Conservation (phyloP, 257 asterid genomes). For the Plectranthus barbatus region DNA sequence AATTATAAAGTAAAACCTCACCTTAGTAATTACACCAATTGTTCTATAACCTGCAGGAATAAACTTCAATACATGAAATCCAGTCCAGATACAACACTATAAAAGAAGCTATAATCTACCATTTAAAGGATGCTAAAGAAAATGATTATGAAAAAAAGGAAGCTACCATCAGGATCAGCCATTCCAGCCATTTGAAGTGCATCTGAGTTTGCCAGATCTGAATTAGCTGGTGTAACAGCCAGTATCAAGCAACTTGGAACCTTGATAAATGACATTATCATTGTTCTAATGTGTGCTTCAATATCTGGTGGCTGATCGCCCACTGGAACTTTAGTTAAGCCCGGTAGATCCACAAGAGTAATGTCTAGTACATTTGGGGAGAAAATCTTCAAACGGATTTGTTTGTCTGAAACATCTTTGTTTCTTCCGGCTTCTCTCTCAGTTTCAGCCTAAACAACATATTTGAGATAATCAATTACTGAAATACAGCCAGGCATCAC, state of each 20-base stretch:
- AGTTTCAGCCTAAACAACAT: constrained; percentile 64
- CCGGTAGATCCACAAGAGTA: constrained; percentile 95
- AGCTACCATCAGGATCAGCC: constrained; percentile 90
- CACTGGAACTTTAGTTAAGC: constrained; percentile 88
- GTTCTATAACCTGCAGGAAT: constrained; percentile 77
- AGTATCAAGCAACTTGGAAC: constrained; percentile 66
- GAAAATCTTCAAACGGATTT: constrained; percentile 72
- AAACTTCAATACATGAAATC: constrained; percentile 19
- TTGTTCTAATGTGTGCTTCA: constrained; percentile 87
- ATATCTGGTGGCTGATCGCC: constrained; percentile 98
- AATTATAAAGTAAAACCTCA: constrained; percentile 8
- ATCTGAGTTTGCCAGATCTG: constrained; percentile 94
- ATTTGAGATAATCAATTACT: neutral
- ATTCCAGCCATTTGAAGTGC: constrained; percentile 98
- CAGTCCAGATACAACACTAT: neutral
- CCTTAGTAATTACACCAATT: constrained; percentile 96
- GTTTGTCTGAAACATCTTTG: constrained; percentile 83
- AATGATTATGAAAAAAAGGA: neutral
- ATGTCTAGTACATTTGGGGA: constrained; percentile 94
- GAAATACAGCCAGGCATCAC: neutral
- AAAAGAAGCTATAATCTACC: neutral
- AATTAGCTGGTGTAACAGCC: constrained; percentile 95
- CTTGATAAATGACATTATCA: constrained; percentile 82
- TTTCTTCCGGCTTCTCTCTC: constrained; percentile 84
- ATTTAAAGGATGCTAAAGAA: neutral